These are phyloP conservation scores for Colletotrichum noveboracense DNA, from an alignment of 2,329 filamentous ascomycete genomes.

Conservation along the genomic window DNA sequence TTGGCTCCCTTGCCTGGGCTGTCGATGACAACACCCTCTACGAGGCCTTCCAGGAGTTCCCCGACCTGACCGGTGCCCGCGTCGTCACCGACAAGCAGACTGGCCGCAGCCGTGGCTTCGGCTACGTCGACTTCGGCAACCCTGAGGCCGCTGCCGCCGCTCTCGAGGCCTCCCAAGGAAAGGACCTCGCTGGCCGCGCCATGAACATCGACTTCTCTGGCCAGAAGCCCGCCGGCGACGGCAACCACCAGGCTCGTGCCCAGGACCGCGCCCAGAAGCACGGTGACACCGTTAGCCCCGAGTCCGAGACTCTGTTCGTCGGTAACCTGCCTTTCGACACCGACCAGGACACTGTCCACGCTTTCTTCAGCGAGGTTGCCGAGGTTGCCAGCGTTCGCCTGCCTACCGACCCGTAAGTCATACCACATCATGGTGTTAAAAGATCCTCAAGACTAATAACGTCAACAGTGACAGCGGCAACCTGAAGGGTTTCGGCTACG, in stretches of 20 bases:
- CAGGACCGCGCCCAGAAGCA: slow-evolving; percentile 70
- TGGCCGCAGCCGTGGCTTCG: slow-evolving; percentile 89
- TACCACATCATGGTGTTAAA: background rate
- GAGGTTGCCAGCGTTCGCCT: slow-evolving; percentile 81
- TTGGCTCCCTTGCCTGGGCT: slow-evolving; percentile 90
- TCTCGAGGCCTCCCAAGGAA: slow-evolving; percentile 74
- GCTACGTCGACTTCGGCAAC: slow-evolving; percentile 86
- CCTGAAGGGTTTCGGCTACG: slow-evolving; percentile 92
- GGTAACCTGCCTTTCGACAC: slow-evolving; percentile 89
- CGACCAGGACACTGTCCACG: slow-evolving; percentile 75
- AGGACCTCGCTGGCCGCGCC: slow-evolving; percentile 74
- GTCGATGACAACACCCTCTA: slow-evolving; percentile 83
- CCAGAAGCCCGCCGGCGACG: slow-evolving; percentile 63
- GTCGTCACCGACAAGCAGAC: slow-evolving; percentile 83
- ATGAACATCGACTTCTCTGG: slow-evolving; percentile 83
- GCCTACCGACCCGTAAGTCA: slow-evolving; percentile 77
- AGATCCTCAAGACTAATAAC: slow-evolving; percentile 26
- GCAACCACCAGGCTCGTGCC: slow-evolving; percentile 60
- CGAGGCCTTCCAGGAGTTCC: slow-evolving; percentile 81
- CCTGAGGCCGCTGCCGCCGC: slow-evolving; percentile 73
- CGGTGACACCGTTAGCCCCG: slow-evolving; percentile 80
- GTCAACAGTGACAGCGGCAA: slow-evolving; percentile 71
- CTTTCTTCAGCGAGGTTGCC: slow-evolving; percentile 75
- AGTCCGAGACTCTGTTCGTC: slow-evolving; percentile 87
- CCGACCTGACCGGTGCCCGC: slow-evolving; percentile 73